Evolutionary conservation across 2,329 filamentous ascomycete genomes (phyloP).

Genomic region (Camptophora hylomeconis): DNA sequence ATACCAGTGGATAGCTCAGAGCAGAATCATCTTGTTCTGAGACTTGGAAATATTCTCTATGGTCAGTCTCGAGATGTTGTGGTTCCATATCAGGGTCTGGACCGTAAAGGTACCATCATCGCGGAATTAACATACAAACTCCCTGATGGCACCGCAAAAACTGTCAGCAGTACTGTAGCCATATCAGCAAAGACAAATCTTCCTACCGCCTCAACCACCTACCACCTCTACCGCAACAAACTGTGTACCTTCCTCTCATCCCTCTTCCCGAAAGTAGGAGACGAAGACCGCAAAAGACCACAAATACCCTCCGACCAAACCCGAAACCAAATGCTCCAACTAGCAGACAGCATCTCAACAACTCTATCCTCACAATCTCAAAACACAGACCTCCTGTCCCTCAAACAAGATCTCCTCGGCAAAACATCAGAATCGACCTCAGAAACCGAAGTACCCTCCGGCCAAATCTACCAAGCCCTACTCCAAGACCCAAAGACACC

Average conservation of each 20-base stretch:
- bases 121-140: constrained; percentile 13
- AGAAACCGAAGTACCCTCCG: background rate
- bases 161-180: too few relatives aligned
- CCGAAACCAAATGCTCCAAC: constrained; percentile 14
- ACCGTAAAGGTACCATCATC: constrained; percentile 19
- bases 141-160: constrained; percentile 6
- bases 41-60: constrained; percentile 41
- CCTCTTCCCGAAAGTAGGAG: too few relatives aligned
- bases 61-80: constrained; percentile 48
- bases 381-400: constrained; percentile 8
- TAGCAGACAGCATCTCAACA: constrained; percentile 1
- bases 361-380: constrained; percentile 3
- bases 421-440: constrained; percentile 21
- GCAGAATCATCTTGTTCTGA: constrained; percentile 7
- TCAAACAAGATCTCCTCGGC: constrained; percentile 38
- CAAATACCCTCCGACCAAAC: too few relatives aligned
- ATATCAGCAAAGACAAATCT: constrained; percentile 1
- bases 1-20: constrained; percentile 1
- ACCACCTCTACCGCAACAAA: constrained; percentile 39
- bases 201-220: constrained; percentile 23
- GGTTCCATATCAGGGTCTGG: constrained; percentile 23
- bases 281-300: too few relatives aligned
- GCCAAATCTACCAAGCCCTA: constrained; percentile 13
- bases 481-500: constrained; percentile 1
- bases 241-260: constrained; percentile 39